These are phyloP conservation scores for Solanum pennellii DNA, from an alignment of 257 asterid genomes.

Conservation along the genomic window DNA sequence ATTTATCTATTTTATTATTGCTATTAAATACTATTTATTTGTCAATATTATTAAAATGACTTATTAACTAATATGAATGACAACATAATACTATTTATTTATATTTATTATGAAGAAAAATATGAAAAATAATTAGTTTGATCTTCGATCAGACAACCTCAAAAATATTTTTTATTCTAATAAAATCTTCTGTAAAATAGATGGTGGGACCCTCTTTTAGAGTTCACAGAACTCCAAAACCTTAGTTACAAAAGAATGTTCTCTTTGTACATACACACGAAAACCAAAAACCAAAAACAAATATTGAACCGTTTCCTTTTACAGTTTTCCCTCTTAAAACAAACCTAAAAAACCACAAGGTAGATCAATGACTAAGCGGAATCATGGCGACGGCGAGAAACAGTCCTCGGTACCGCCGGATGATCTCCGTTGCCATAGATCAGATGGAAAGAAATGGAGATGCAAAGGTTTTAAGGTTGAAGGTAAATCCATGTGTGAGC, in stretches of 20 bases:
- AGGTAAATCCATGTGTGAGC: slow-evolving; percentile 10
- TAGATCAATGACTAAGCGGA: neutral
- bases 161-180: no score
- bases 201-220: no score
- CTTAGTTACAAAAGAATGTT: neutral
- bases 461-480: slow-evolving; percentile 17
- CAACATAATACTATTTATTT: no score
- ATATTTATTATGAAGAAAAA: neutral
- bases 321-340: neutral
- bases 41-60: neutral
- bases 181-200: no score
- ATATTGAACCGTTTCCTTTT: neutral
- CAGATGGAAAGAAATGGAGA: slow-evolving; percentile 19
- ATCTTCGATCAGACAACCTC: accelerated
- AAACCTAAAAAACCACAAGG: neutral
- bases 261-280: neutral
- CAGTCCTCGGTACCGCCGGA: slow-evolving; percentile 4
- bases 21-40: no score
- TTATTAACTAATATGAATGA: neutral
- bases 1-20: neutral
- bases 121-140: accelerated
- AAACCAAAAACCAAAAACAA: neutral
- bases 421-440: slow-evolving; percentile 14
- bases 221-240: neutral
- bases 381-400: neutral